A percentile compares a stretch with the other conserved stretches of the same genome.
Conservation (phyloP, 2,329 filamentous ascomycete species). For the Talaromyces sp. region DNA sequence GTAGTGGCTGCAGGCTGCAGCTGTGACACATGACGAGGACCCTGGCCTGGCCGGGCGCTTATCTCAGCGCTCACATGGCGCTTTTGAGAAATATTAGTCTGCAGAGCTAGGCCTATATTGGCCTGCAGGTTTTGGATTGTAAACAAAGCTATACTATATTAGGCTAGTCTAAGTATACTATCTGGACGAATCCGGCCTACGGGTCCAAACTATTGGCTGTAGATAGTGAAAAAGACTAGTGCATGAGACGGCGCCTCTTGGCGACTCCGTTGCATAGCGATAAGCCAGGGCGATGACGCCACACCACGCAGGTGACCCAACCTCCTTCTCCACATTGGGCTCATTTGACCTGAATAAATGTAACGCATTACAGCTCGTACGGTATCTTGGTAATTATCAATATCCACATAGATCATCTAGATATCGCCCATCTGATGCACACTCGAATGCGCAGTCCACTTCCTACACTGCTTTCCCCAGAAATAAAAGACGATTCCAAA, state of each 20-base stretch:
- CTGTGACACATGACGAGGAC: not conserved
- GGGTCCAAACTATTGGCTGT: not conserved
- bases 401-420: not conserved
- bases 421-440: conserved; percentile 46
- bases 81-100: not conserved
- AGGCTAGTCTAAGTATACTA: not conserved
- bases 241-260: not conserved
- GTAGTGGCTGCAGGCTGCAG: not conserved
- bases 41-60: not conserved
- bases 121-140: not conserved
- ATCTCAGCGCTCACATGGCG: not conserved
- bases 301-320: not conserved
- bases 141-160: not conserved
- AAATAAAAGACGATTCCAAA: conserved; percentile 54
- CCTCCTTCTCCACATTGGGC: not conserved
- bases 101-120: not conserved
- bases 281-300: not conserved
- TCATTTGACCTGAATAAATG: not conserved
- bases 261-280: not conserved
- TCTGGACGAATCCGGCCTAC: not conserved
- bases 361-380: not conserved
- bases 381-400: too few relatives aligned
- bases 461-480: conserved; percentile 54
- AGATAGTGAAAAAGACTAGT: not conserved
- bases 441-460: conserved; percentile 51